Evolutionary conservation across 2,329 filamentous ascomycete genomes (phyloP).

Genomic region (Aspergillus carbonarius): DNA sequence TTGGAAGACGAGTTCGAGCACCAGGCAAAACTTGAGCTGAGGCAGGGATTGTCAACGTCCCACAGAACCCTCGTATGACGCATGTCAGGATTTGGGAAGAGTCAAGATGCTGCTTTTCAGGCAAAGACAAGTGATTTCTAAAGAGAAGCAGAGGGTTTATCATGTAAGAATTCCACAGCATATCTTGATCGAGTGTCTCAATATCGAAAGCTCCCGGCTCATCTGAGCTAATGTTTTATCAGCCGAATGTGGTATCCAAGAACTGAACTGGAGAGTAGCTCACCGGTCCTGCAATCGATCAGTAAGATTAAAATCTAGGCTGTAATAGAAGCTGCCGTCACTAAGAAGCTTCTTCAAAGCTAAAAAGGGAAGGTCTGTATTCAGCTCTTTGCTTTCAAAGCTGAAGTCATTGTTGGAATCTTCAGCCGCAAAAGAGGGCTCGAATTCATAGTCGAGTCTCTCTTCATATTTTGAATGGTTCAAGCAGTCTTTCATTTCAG

Average conservation of each 20-base stretch:
- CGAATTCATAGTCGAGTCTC: conserved; percentile 58
- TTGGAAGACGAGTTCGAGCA: conserved; percentile 69
- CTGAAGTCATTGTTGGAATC: conserved; percentile 52
- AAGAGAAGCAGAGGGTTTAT: conserved; percentile 90
- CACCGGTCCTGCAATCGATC: conserved; percentile 87
- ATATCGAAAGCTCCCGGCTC: conserved; percentile 81
- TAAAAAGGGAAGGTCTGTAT: conserved; percentile 82
- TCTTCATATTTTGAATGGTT: conserved; percentile 85
- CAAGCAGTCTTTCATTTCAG: conserved; percentile 66
- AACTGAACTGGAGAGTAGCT: conserved; percentile 18
- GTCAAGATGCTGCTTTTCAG: conserved; percentile 79
- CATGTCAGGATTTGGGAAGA: conserved; percentile 84
- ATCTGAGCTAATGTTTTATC: conserved; percentile 56
- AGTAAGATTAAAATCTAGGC: conserved; percentile 95
- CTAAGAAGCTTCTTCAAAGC: conserved; percentile 88
- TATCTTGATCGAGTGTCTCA: conserved; percentile 87
- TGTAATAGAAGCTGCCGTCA: conserved; percentile 96
- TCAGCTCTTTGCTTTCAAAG: conserved; percentile 64
- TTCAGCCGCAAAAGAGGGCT: conserved; percentile 55
- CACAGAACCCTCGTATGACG: conserved; percentile 88
- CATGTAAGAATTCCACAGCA: conserved; percentile 99
- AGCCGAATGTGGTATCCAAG: conserved; percentile 18
- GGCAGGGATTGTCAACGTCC: conserved; percentile 80
- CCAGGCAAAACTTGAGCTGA: conserved; percentile 68
- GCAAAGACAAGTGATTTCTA: conserved; percentile 72